phyloP scores from a whole-genome alignment of 208 protist genomes.

The Naegleria lovaniensis region DNA sequence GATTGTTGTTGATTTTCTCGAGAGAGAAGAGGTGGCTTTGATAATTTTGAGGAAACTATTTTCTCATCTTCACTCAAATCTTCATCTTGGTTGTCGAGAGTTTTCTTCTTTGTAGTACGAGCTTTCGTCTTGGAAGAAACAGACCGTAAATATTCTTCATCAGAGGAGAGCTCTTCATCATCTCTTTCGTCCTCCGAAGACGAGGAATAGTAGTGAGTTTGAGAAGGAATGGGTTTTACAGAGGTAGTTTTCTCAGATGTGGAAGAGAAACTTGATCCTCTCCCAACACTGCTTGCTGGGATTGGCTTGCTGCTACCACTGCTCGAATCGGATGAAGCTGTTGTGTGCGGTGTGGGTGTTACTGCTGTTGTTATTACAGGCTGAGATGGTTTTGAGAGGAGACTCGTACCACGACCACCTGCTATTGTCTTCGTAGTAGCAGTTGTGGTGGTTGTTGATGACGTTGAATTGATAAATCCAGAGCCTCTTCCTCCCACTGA shows the following conservation, averaged over 20 bases:
- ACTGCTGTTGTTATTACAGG: neutral
- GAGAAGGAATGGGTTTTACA: neutral
- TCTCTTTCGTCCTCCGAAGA: neutral
- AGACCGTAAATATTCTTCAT: neutral
- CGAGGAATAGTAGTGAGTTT: neutral
- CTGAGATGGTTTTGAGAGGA: neutral
- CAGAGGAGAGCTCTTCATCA: neutral
- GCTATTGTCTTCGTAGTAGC: neutral
- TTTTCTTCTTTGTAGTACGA: neutral
- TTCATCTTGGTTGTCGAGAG: neutral
- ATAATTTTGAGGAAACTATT: neutral
- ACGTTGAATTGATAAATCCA: too few species aligned
- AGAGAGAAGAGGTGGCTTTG: neutral
- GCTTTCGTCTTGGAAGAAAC: neutral
- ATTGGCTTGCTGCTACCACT: neutral
- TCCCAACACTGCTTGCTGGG: neutral
- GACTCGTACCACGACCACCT: neutral
- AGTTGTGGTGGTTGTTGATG: neutral
- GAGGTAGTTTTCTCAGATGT: neutral
- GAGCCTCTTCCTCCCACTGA: too few species aligned
- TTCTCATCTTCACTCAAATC: neutral
- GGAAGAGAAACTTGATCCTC: too few species aligned
- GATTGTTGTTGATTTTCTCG: neutral
- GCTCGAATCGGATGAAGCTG: neutral
- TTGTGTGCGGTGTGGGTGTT: neutral